Conservation (phyloP, 2,329 filamentous ascomycete genomes). For the Trichoderma cornu-damae region DNA sequence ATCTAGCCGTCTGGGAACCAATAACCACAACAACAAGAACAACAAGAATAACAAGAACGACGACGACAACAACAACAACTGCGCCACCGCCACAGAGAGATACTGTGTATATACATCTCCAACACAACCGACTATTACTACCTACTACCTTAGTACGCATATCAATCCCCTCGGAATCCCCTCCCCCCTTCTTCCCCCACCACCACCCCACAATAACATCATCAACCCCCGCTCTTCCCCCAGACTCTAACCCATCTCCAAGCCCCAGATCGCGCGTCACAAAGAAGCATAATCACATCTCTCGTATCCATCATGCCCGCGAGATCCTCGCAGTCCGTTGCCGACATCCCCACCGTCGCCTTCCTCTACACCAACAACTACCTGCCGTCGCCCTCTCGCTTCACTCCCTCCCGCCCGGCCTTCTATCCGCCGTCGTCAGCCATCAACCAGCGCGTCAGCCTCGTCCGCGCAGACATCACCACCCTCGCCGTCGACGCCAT, state of each 20-base stretch:
- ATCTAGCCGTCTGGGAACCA: too few relatives aligned
- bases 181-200: too few relatives aligned
- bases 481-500: constrained; percentile 72
- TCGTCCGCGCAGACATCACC: constrained; percentile 77
- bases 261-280: background rate
- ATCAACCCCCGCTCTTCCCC: background rate
- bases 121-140: too few relatives aligned
- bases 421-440: constrained; percentile 39
- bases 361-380: constrained; percentile 53
- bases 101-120: too few relatives aligned
- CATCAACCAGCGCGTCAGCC: constrained; percentile 65
- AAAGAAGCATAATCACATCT: background rate
- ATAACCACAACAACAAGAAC: too few relatives aligned
- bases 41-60: too few relatives aligned
- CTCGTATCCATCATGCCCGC: background rate
- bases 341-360: constrained; percentile 58
- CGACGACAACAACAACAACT: too few relatives aligned
- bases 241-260: background rate
- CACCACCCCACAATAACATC: too few relatives aligned
- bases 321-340: constrained; percentile 23
- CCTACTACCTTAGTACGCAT: too few relatives aligned
- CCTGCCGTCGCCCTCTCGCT: constrained; percentile 33
- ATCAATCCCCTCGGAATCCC: too few relatives aligned
- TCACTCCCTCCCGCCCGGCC: constrained; percentile 1
- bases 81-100: too few relatives aligned